Conservation (phyloP, 495 filamentous ascomycete species). For the Penicillium odoratum region DNA sequence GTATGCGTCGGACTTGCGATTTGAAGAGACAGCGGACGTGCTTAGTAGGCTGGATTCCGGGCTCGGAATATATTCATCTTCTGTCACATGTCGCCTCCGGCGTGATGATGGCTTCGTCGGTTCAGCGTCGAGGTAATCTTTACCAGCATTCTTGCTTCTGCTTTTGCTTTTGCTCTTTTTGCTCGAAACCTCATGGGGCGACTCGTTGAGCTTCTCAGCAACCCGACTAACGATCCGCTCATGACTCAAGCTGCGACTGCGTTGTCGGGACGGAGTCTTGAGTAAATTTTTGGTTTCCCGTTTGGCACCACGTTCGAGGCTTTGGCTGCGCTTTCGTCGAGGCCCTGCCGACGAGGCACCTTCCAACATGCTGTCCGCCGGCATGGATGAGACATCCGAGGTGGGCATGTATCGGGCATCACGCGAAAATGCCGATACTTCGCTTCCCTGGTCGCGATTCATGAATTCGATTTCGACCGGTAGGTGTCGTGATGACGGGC, state of each 20-base stretch:
- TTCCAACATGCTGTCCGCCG: conserved; percentile 86
- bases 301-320: conserved; percentile 49
- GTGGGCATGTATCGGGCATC: conserved; percentile 58
- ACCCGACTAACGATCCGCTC: conserved; percentile 72
- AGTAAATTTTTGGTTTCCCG: conserved; percentile 56
- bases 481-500: conserved; percentile 57
- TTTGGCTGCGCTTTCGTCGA: conserved; percentile 58
- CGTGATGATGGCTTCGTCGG: conserved; percentile 55
- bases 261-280: conserved; percentile 60
- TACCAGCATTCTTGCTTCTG: conserved; percentile 41
- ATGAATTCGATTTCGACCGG: conserved; percentile 86
- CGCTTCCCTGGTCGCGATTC: conserved; percentile 55
- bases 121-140: conserved; percentile 58
- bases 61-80: conserved; percentile 62
- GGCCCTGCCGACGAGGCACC: conserved; percentile 49
- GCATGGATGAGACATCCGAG: conserved; percentile 93
- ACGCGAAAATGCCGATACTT: conserved; percentile 59
- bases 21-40: conserved; percentile 66
- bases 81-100: conserved; percentile 61
- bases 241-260: conserved; percentile 72
- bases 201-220: conserved; percentile 63
- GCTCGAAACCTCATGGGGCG: conserved; percentile 45
- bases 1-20: conserved; percentile 71
- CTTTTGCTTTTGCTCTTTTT: conserved; percentile 60
- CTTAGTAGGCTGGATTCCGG: conserved; percentile 75